Evolutionary conservation across 805 yeast species (phyloP).

Genomic region (Yarrowia sp.): DNA sequence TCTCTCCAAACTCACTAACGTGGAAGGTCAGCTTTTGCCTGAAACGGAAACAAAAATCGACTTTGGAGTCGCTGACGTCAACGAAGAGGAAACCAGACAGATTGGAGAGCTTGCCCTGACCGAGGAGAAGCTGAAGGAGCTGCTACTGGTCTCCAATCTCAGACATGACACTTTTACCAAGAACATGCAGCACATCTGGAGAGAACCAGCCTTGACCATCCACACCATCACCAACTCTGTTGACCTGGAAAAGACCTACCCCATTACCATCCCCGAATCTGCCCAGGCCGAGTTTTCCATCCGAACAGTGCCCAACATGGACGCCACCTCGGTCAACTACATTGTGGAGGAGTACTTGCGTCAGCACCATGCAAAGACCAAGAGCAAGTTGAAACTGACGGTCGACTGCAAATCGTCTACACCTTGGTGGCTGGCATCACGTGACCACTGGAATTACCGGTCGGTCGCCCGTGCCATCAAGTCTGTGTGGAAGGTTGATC

Average conservation of each 20-base stretch:
- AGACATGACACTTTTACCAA: no score
- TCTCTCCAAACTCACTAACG: neutral
- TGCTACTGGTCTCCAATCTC: no score
- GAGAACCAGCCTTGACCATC: neutral
- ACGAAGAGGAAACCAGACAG: neutral
- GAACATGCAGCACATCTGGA: neutral
- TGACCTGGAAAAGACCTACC: no score
- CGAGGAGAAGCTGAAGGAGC: neutral
- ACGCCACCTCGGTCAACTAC: conserved; percentile 16
- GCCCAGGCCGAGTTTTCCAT: neutral
- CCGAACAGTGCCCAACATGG: conserved; percentile 40
- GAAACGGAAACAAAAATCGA: no score
- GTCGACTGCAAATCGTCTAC: neutral
- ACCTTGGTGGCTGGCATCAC: conserved; percentile 25
- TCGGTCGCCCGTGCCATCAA: neutral
- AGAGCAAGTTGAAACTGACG: neutral
- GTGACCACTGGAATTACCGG: conserved; percentile 11
- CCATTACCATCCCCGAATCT: no score
- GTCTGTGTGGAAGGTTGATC: neutral
- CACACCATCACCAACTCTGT: neutral
- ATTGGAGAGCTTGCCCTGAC: neutral
- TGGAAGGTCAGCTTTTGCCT: neutral
- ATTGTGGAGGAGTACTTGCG: neutral
- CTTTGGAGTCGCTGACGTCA: neutral
- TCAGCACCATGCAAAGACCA: neutral